Conservation (phyloP, 352 stramenopile genomes). For the Blastocystis hominis region DNA sequence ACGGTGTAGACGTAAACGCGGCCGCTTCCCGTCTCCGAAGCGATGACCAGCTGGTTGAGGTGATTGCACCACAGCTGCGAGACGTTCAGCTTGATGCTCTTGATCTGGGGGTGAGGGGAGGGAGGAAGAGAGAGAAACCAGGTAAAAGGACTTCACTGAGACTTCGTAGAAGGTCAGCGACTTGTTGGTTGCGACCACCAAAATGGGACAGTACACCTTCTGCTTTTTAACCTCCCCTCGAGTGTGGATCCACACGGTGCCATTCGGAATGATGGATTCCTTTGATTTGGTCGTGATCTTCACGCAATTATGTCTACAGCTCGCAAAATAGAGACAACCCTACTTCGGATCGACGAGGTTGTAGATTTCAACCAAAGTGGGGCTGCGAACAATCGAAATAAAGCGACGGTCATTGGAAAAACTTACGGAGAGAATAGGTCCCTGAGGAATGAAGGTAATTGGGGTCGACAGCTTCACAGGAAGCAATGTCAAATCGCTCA, state of each 20-base stretch:
- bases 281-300: neutral
- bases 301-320: slow-evolving; percentile 21
- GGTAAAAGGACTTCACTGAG: neutral
- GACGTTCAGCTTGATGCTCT: neutral
- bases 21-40: neutral
- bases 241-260: neutral
- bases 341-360: slow-evolving; percentile 49
- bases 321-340: neutral
- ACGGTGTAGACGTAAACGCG: slow-evolving; percentile 10
- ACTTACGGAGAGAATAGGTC: neutral
- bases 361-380: neutral
- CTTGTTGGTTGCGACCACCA: neutral
- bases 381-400: neutral
- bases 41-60: neutral
- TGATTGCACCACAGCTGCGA: neutral
- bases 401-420: slow-evolving; percentile 37
- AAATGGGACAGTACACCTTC: slow-evolving; percentile 3
- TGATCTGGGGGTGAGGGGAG: neutral
- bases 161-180: slow-evolving; percentile 23
- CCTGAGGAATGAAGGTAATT: slow-evolving; percentile 11
- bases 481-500: neutral
- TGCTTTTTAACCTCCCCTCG: neutral
- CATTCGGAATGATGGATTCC: neutral
- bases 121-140: neutral
- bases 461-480: neutral